Evolutionary conservation across 2,329 filamentous ascomycete genomes (phyloP), one percentile per base, ranked within the genome.

Genomic region (Fusarium sp.): DNA sequence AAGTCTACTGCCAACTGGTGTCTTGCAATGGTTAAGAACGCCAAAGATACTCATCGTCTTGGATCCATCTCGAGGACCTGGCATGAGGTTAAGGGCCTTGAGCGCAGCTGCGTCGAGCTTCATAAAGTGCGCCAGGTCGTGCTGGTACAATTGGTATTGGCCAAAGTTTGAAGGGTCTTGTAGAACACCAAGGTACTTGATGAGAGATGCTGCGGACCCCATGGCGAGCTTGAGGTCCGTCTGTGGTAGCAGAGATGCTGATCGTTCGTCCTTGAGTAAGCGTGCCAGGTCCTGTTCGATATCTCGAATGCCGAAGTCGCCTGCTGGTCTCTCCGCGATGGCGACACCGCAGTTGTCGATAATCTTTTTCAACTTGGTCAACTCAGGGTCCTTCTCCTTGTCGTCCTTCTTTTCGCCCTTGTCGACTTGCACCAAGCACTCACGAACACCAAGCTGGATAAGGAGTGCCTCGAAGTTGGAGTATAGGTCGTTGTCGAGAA

Each of bases 11-110:
- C 96, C 96, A 2, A 97, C 90, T 0, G 96, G 93, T 2, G 96
- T 99, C 80, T 97, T 98, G 89, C 96, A 99, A 80, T 98, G 95
- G 76, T 99, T 98, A 44, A 99, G 85, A 20, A 99, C 84, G 1
- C 96, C 96, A 75, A 93, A 99, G 55, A 99, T 80, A 77, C 95
- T 98, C 96, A 99, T 99, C 1, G 90, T 97, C 83, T 98, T 98
- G n/a, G 94, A 89, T 3, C 96, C 96, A 77, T 99, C 96, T 71
- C 94, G 90, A 0, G 93, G 93, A 8, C 96, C 95, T 8, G 96
- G 97, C 95, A 99, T 98, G 40, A 99, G 87, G 76, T 99, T 99
- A 57, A 99, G 86, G 1, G 96, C 96, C 76, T 97, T 95, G 45
- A 99, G 84, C 1, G 96, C 96, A 2, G 96, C 94, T 1, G 97